Conservation (phyloP, 306 rosid species). For the Gillenia trifoliata region DNA sequence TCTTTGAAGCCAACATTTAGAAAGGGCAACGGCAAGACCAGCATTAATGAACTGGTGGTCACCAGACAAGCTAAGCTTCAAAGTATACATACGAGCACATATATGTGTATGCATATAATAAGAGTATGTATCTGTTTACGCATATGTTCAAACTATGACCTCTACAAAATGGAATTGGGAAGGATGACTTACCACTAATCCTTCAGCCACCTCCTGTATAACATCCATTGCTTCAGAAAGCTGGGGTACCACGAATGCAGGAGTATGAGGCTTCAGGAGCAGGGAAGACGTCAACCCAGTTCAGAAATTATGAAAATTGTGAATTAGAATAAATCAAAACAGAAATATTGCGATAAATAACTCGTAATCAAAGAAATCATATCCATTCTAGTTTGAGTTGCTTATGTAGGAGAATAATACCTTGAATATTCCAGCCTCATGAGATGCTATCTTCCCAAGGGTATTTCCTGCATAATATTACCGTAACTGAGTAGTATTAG, state of each 20-base stretch:
- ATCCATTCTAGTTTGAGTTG: constrained; percentile 23
- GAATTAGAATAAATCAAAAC: constrained; percentile 30
- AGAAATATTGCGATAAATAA: constrained; percentile 21
- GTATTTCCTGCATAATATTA: constrained; percentile 47
- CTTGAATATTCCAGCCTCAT: constrained; percentile 81
- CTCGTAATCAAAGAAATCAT: constrained; percentile 19
- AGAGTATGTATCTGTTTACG: not conserved
- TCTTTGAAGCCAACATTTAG: constrained; percentile 78
- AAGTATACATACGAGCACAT: not conserved
- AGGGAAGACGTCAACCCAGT: constrained; percentile 43
- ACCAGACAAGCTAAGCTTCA: constrained; percentile 57
- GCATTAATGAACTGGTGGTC: constrained; percentile 71
- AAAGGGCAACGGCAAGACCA: constrained; percentile 76
- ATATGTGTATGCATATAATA: not conserved
- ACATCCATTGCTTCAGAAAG: constrained; percentile 78
- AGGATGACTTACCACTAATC: constrained; percentile 47
- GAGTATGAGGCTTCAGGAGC: constrained; percentile 65
- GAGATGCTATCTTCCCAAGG: constrained; percentile 57
- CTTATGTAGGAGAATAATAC: constrained; percentile 28
- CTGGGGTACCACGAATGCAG: constrained; percentile 73
- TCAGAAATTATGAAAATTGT: constrained; percentile 39
- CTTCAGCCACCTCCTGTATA: constrained; percentile 50
- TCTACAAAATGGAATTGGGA: no score
- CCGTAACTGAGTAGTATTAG: not conserved
- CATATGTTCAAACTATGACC: not conserved